Conservation (phyloP, 148 eudicot genomes). For the Diospyros lotus region DNA sequence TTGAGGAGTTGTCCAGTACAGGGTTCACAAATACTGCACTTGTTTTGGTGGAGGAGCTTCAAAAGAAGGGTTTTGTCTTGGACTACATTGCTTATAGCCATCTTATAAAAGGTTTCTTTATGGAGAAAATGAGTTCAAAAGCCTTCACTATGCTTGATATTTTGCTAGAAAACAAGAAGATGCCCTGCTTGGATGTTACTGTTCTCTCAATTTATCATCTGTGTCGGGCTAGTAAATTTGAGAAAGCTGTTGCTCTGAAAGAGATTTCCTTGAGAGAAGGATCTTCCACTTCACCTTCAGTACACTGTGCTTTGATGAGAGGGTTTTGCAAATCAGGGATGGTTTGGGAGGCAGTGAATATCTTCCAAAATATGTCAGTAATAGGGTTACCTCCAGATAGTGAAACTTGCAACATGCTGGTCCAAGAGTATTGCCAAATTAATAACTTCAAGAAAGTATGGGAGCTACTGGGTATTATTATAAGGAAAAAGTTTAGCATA, state of each 20-base stretch:
- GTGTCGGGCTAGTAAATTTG: constrained; percentile 30
- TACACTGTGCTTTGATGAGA: constrained; percentile 29
- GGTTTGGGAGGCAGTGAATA: constrained; percentile 34
- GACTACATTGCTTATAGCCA: constrained; percentile 34
- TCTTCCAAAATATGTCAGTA: constrained; percentile 28
- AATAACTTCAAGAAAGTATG: constrained; percentile 29
- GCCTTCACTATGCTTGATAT: constrained; percentile 34
- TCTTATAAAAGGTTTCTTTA: constrained; percentile 46
- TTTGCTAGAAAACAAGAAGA: constrained; percentile 28
- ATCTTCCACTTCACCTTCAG: constrained; percentile 18
- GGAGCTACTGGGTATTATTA: constrained; percentile 46
- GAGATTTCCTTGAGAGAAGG: constrained; percentile 28
- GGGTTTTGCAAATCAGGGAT: constrained; percentile 35
- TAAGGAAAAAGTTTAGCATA: constrained; percentile 43
- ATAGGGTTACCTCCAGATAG: constrained; percentile 24
- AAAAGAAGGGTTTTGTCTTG: constrained; percentile 28
- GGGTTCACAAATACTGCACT: constrained; percentile 47
- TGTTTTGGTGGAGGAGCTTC: constrained; percentile 36
- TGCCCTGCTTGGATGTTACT: constrained; percentile 29
- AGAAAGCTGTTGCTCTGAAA: constrained; percentile 39
- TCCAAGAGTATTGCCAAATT: constrained; percentile 43
- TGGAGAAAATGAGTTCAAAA: constrained; percentile 41
- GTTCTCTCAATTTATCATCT: constrained; percentile 35
- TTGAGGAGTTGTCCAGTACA: constrained; percentile 40
- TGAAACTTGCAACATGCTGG: constrained; percentile 36